These are phyloP conservation scores for Colletotrichum sublineola DNA, from an alignment of 2,329 filamentous ascomycete genomes.

Conservation along the genomic window DNA sequence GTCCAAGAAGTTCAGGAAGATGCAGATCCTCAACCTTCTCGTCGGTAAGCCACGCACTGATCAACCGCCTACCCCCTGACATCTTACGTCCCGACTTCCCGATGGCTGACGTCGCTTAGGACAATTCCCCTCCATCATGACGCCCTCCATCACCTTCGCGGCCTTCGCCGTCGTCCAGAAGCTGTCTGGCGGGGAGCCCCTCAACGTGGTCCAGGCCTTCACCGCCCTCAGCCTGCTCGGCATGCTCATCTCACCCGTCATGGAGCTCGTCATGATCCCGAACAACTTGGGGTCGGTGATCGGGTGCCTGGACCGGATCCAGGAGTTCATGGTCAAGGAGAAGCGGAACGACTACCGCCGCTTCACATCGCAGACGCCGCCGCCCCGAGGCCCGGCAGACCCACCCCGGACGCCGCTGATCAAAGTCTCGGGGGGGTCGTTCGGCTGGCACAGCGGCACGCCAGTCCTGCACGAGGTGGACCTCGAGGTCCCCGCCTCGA, in stretches of 20 bases:
- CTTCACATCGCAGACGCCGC: background rate
- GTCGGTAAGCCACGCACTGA: background rate
- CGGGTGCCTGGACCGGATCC: conserved; percentile 47
- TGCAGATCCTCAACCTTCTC: conserved; percentile 18
- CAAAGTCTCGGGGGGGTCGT: background rate
- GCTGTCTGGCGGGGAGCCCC: conserved; percentile 2
- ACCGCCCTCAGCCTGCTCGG: conserved; percentile 29
- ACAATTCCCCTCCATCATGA: conserved; percentile 24
- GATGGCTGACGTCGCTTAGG: background rate
- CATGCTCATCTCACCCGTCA: conserved; percentile 25
- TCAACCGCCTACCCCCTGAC: too few relatives aligned
- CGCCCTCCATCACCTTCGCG: conserved; percentile 29
- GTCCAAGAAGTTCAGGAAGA: conserved; percentile 30
- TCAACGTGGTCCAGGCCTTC: conserved; percentile 36
- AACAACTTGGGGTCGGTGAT: conserved; percentile 40
- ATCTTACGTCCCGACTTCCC: too few relatives aligned
- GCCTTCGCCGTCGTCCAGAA: conserved; percentile 29
- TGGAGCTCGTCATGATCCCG: conserved; percentile 34
- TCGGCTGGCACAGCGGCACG: conserved; percentile 5
- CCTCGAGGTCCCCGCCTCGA: background rate
- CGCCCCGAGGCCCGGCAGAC: too few relatives aligned
- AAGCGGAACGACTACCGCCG: conserved; percentile 27
- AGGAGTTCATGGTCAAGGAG: conserved; percentile 44
- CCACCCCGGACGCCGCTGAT: background rate
- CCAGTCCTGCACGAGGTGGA: conserved; percentile 7